Percentiles rank a stretch among this genome's conserved stretches.
Evolutionary conservation across 1,284 basidiomycete genomes (phyloP).

Genomic region (Cutaneotrichosporon cavernicola): DNA sequence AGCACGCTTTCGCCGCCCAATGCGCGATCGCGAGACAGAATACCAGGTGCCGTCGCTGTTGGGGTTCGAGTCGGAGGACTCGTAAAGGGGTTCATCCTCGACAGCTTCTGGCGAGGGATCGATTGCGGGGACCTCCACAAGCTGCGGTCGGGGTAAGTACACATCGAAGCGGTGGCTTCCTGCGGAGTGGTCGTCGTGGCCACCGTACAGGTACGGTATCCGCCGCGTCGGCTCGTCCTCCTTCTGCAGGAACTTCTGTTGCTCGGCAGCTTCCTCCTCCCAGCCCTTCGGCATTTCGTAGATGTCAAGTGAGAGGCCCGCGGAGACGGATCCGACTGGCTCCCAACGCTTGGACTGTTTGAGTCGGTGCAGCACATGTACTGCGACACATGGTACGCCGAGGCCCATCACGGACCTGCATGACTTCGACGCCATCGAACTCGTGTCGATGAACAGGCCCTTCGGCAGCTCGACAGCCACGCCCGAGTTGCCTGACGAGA

Average conservation of each 20-base stretch:
- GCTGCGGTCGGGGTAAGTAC: slow-evolving; percentile 37
- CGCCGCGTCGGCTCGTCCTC: slow-evolving; percentile 71
- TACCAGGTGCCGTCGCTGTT: slow-evolving; percentile 13
- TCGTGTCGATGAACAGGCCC: slow-evolving; percentile 67
- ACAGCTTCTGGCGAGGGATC: background rate
- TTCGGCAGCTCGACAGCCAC: slow-evolving; percentile 61
- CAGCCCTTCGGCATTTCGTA: slow-evolving; percentile 67
- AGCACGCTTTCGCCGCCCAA: slow-evolving; percentile 12
- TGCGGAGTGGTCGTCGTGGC: slow-evolving; percentile 24
- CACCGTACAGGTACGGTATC: slow-evolving; percentile 60
- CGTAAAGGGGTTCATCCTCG: slow-evolving; percentile 10
- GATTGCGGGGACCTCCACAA: background rate
- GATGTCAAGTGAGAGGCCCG: slow-evolving; percentile 66
- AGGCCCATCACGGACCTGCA: slow-evolving; percentile 47
- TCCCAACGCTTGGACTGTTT: slow-evolving; percentile 59
- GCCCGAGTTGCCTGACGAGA: slow-evolving; percentile 60
- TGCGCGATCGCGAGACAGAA: slow-evolving; percentile 11
- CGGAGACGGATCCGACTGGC: slow-evolving; percentile 62
- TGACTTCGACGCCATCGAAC: slow-evolving; percentile 67
- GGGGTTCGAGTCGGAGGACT: slow-evolving; percentile 17
- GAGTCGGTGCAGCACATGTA: slow-evolving; percentile 28
- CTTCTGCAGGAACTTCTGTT: slow-evolving; percentile 65
- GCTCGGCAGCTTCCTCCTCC: slow-evolving; percentile 58
- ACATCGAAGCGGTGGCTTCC: slow-evolving; percentile 33
- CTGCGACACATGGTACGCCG: slow-evolving; percentile 26